Percentiles rank a stretch among this genome's conserved stretches.
phyloP scores from a whole-genome alignment of 208 protist species.

The Leishmania martiniquensis region DNA sequence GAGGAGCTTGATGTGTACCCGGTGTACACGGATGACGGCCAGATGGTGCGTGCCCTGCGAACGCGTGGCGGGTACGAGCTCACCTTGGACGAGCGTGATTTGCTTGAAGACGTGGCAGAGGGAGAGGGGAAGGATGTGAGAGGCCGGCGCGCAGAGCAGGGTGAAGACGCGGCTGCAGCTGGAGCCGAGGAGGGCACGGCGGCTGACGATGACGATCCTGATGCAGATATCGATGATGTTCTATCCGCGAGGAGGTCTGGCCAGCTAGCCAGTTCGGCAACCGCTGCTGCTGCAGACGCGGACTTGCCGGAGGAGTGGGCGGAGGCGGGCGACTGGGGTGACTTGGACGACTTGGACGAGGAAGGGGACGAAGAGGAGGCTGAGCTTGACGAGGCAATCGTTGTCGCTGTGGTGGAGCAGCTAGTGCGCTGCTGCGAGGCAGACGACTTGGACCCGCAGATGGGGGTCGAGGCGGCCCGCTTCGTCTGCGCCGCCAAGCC shows the following conservation, averaged over 20 bases:
- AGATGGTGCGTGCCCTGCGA: constrained; percentile 49
- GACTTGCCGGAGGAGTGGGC: background rate
- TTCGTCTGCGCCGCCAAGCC: constrained; percentile 50
- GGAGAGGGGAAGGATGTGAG: constrained; percentile 19
- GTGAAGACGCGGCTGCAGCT: constrained; percentile 3
- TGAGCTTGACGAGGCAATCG: constrained; percentile 62
- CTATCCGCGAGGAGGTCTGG: constrained; percentile 22
- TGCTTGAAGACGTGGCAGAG: constrained; percentile 35
- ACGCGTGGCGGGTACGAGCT: constrained; percentile 63
- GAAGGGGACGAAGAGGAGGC: constrained; percentile 75
- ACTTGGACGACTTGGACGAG: constrained; percentile 38
- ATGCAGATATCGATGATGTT: background rate
- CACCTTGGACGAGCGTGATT: constrained; percentile 66
- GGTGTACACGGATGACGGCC: constrained; percentile 50
- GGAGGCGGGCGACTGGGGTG: constrained; percentile 19
- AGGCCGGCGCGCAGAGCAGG: constrained; percentile 31
- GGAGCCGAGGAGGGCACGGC: background rate
- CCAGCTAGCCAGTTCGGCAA: constrained; percentile 20
- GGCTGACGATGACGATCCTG: background rate
- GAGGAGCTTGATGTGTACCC: constrained; percentile 31
- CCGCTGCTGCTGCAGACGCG: constrained; percentile 13
- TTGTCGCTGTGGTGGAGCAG: constrained; percentile 70
- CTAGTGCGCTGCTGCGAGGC: constrained; percentile 74
- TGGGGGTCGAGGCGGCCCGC: constrained; percentile 36
- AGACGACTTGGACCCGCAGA: constrained; percentile 58